A percentile compares a stretch with the other conserved stretches of the same genome.
phyloP scores from a whole-genome alignment of 1,284 basidiomycete species.

The Papiliotrema fonsecae region DNA sequence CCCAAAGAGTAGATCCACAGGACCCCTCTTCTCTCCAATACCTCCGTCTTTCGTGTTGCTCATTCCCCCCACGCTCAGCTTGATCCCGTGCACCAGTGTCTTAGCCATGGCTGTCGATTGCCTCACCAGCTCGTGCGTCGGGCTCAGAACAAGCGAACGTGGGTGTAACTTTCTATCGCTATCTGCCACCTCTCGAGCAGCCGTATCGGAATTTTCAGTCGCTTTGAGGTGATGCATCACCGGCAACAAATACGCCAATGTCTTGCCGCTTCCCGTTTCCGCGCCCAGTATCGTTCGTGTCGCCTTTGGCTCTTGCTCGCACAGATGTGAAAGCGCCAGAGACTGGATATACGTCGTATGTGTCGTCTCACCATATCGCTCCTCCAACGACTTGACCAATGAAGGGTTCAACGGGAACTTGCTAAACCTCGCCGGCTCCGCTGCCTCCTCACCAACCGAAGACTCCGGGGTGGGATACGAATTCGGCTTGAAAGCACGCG shows the following conservation, averaged over 20 bases:
- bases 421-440: slow-evolving; percentile 12
- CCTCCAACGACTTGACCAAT: slow-evolving; percentile 56
- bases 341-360: slow-evolving; percentile 67
- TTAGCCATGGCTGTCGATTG: slow-evolving; percentile 72
- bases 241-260: slow-evolving; percentile 80
- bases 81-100: slow-evolving; percentile 64
- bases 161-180: slow-evolving; percentile 50
- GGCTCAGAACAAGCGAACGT: slow-evolving; percentile 71
- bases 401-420: slow-evolving; percentile 54
- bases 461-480: slow-evolving; percentile 5
- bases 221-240: slow-evolving; percentile 70
- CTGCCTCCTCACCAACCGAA: not conserved
- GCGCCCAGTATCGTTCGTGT: slow-evolving; percentile 65
- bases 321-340: slow-evolving; percentile 60
- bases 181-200: not conserved
- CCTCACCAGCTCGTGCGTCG: slow-evolving; percentile 79
- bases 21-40: not conserved
- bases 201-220: slow-evolving; percentile 24
- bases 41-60: slow-evolving; percentile 48
- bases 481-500: slow-evolving; percentile 13
- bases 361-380: slow-evolving; percentile 50
- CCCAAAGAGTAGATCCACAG: slow-evolving; percentile 2
- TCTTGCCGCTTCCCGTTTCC: slow-evolving; percentile 86
- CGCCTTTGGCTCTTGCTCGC: slow-evolving; percentile 41
- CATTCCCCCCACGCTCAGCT: slow-evolving; percentile 67